A percentile compares a stretch with the other conserved stretches of the same genome.
phyloP scores from a whole-genome alignment of 345 rosid genomes.

The Citrus cavaleriei region DNA sequence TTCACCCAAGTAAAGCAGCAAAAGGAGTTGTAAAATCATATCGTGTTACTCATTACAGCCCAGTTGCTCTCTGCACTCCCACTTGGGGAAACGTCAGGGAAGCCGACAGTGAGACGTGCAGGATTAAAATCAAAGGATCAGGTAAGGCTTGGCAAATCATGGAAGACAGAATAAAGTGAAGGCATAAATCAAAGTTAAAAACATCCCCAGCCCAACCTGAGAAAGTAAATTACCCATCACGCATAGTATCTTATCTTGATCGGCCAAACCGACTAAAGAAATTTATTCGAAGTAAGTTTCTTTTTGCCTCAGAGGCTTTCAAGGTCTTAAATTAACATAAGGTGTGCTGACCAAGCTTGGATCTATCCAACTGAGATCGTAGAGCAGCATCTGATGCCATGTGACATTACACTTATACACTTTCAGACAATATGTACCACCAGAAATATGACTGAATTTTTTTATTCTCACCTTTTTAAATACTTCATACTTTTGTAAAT shows the following conservation, averaged over 20 bases:
- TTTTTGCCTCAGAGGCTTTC: background rate
- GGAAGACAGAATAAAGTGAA: background rate
- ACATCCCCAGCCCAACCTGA: background rate
- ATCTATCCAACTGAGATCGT: background rate
- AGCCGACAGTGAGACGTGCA: background rate
- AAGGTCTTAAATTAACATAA: background rate
- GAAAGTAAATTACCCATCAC: background rate
- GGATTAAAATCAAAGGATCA: too few relatives aligned
- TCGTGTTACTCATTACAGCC: background rate
- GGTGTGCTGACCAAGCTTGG: background rate
- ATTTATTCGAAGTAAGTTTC: background rate
- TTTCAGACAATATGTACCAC: background rate
- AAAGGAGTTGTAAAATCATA: background rate
- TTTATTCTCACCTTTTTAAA: conserved; percentile 13
- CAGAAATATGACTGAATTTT: background rate
- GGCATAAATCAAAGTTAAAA: background rate
- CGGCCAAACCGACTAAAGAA: background rate
- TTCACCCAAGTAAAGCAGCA: conserved; percentile 4
- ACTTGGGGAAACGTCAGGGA: background rate
- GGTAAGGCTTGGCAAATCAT: background rate
- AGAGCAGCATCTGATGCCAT: background rate
- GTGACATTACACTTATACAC: background rate
- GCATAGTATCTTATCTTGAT: background rate
- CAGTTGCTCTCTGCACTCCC: background rate
- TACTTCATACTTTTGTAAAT: background rate